A percentile compares a stretch with the other conserved stretches of the same genome.
Evolutionary conservation across 2,329 filamentous ascomycete genomes (phyloP).

Genomic region (Colletotrichum lentis): DNA sequence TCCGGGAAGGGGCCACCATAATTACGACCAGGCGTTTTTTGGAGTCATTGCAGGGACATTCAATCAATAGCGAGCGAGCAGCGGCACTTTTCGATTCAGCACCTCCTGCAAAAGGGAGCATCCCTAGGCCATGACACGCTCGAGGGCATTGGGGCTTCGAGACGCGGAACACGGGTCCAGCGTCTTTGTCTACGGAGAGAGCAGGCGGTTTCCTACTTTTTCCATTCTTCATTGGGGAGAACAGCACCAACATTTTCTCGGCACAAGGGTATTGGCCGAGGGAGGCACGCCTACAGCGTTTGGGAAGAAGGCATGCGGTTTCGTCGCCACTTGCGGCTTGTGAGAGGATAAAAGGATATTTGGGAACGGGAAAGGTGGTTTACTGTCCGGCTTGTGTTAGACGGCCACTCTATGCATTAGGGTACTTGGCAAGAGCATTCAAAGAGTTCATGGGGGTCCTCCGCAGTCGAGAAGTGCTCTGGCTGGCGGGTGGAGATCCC

Average conservation of each 20-base stretch:
- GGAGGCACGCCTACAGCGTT: slow-evolving; percentile 14
- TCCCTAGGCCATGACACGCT: slow-evolving; percentile 11
- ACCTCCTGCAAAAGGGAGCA: slow-evolving; percentile 14
- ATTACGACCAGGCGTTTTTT: slow-evolving; percentile 36
- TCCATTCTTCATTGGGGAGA: slow-evolving; percentile 25
- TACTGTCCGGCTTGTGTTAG: slow-evolving; percentile 26
- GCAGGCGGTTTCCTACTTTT: slow-evolving; percentile 21
- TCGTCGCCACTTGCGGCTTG: slow-evolving; percentile 16
- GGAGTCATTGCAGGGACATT: slow-evolving; percentile 35
- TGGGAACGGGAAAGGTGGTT: slow-evolving; percentile 3
- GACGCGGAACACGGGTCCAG: background rate
- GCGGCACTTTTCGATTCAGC: slow-evolving; percentile 34
- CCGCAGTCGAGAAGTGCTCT: slow-evolving; percentile 37
- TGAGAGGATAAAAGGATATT: slow-evolving; percentile 21
- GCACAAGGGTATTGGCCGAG: slow-evolving; percentile 24
- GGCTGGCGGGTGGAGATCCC: slow-evolving; percentile 23
- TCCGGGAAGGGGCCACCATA: slow-evolving; percentile 29
- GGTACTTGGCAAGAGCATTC: slow-evolving; percentile 34
- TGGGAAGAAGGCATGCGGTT: slow-evolving; percentile 12
- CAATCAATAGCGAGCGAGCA: slow-evolving; percentile 33
- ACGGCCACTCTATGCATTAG: slow-evolving; percentile 32
- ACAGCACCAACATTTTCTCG: slow-evolving; percentile 33
- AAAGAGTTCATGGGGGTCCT: slow-evolving; percentile 24
- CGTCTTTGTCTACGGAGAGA: slow-evolving; percentile 10
- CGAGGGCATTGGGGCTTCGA: slow-evolving; percentile 17